Evolutionary conservation across 2,329 filamentous ascomycete genomes (phyloP), one percentile per base, ranked within the genome.

Genomic region (Xylaria sp.): DNA sequence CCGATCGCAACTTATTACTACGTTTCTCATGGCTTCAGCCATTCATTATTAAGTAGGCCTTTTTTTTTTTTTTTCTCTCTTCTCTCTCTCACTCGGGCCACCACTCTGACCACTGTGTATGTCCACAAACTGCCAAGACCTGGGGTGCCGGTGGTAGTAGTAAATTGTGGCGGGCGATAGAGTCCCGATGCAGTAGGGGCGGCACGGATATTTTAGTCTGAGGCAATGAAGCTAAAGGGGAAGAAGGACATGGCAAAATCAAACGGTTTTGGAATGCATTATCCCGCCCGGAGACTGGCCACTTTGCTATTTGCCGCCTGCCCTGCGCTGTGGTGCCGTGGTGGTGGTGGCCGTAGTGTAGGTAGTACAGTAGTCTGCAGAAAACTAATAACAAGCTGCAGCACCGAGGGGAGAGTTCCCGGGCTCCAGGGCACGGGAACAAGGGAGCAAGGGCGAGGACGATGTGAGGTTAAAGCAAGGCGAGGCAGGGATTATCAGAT

Each of bases 151-250:
- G 51, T 59, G 32, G 11, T 12, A 21, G 56, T 62, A 54, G 59
- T 58, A 67, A 30, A 59, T 48, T 64, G 50, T 60, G 59, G 59
- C 69, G 62, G 66, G 61, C 63, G 14, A 42, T 51, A 32, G 53
- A 45, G 66, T 68, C 62, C 69, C 64, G 62, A 70, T 64, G 50
- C 64, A 65, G 73, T 55, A 72, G 70, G 69, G 68, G 71, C 75
- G 74, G 74, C 74, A 75, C 75, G 74, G 75, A 71, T 76, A 75
- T 76, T 72, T 75, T 12, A 72, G 60, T 65, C 67, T 70, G 69
- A 70, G 71, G 64, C 50, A 69, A 71, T 67, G 69, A 65, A 69
- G 65, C 64, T 64, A 69, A 65, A 65, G 56, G 65, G 68, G 68
- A 64, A 72, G 73, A 71, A 74, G 69, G 69, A 72, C 68, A 71